Conservation (phyloP, 2,329 filamentous ascomycete species). For the Exserohilum rostratum region DNA sequence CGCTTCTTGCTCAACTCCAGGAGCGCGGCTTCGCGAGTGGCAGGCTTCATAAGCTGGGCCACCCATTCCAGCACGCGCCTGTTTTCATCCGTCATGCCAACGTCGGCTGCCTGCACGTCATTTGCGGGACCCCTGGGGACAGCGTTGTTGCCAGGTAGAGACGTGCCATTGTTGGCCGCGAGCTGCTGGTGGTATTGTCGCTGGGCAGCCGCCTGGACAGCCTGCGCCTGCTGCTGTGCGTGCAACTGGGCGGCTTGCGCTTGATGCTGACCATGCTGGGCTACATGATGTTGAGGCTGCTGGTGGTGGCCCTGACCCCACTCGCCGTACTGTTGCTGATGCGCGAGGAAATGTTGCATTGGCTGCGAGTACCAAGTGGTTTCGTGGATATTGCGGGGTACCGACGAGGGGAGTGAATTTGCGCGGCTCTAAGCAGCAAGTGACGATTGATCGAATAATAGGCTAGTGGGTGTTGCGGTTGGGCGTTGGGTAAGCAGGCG, state of each 20-base stretch:
- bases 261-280: conserved; percentile 48
- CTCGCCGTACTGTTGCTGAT: conserved; percentile 65
- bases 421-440: conserved; percentile 10
- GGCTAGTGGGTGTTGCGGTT: conserved; percentile 14
- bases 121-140: conserved; percentile 48
- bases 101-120: conserved; percentile 47
- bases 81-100: conserved; percentile 82
- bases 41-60: conserved; percentile 85
- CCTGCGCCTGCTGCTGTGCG: conserved; percentile 45
- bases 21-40: conserved; percentile 85
- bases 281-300: conserved; percentile 49
- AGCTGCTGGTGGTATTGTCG: conserved; percentile 74
- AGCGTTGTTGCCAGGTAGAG: conserved; percentile 44
- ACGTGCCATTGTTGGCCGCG: conserved; percentile 66
- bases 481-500: conserved; percentile 21
- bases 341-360: conserved; percentile 67
- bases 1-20: conserved; percentile 98
- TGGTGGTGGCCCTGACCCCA: conserved; percentile 57
- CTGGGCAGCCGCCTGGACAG: conserved; percentile 56
- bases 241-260: conserved; percentile 58
- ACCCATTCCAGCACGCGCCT: conserved; percentile 91
- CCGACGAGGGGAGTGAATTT: conserved; percentile 7
- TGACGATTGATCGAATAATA: conserved; percentile 13
- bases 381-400: conserved; percentile 14
- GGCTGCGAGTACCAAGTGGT: conserved; percentile 34